These are phyloP conservation scores for Phytophthora pluvialis DNA, from an alignment of 352 stramenopile genomes.

Conservation along the genomic window DNA sequence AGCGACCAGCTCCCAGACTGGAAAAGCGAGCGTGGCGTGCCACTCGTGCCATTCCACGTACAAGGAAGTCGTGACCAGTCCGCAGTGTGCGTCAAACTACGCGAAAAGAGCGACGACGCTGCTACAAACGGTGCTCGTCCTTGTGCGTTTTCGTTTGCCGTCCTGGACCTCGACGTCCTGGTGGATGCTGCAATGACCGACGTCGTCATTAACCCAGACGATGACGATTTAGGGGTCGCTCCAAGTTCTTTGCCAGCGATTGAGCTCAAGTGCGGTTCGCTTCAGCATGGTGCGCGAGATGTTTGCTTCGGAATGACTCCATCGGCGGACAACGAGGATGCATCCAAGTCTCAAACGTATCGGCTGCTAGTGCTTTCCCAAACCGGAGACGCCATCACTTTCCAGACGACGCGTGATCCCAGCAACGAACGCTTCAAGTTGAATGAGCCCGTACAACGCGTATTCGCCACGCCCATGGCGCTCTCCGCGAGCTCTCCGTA, in stretches of 20 bases:
- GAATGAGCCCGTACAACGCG: conserved; percentile 42
- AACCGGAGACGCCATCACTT: conserved; percentile 53
- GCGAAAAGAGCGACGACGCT: conserved; percentile 35
- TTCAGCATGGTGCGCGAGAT: conserved; percentile 65
- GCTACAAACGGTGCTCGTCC: conserved; percentile 10
- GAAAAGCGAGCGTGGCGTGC: conserved; percentile 58
- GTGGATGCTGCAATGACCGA: conserved; percentile 22
- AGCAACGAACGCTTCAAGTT: conserved; percentile 51
- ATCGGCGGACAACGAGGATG: conserved; percentile 17
- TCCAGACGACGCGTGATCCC: conserved; percentile 51
- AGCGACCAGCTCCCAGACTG: conserved; percentile 63
- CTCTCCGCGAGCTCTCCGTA: conserved; percentile 42
- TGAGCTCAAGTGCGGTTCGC: conserved; percentile 26
- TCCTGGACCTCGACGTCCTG: conserved; percentile 45
- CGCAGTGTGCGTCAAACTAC: conserved; percentile 57
- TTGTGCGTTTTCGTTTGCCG: conserved; percentile 45
- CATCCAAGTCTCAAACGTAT: conserved; percentile 28
- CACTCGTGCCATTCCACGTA: conserved; percentile 60
- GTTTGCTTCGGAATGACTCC: conserved; percentile 52
- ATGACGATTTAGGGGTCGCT: conserved; percentile 19
- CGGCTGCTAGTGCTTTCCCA: conserved; percentile 61
- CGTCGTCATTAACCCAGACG: conserved; percentile 29
- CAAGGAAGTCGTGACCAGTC: conserved; percentile 49
- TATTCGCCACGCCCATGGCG: conserved; percentile 64
- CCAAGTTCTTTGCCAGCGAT: conserved; percentile 29